Evolutionary conservation across 192 early-diverging fungal species (phyloP).

Genomic region (Chytriomyces hyalinus): DNA sequence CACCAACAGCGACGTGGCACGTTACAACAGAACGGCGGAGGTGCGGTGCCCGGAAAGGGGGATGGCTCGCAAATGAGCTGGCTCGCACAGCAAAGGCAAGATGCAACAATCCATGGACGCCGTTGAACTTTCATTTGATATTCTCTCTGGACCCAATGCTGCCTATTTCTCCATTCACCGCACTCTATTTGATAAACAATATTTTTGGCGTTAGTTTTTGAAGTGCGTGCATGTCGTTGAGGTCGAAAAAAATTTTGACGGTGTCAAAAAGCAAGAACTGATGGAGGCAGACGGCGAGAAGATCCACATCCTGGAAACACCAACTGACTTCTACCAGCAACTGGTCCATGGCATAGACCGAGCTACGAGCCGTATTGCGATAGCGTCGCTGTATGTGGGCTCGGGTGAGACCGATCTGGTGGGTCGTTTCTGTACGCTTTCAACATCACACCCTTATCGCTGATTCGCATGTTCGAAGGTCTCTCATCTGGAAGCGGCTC

Average conservation of each 20-base stretch:
- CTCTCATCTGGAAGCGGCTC: constrained; percentile 61
- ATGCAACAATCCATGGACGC: constrained; percentile 25
- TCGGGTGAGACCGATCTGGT: constrained; percentile 78
- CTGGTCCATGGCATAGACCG: constrained; percentile 66
- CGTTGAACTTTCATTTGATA: not conserved
- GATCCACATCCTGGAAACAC: constrained; percentile 57
- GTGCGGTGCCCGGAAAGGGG: constrained; percentile 9
- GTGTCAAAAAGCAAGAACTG: not conserved
- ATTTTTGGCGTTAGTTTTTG: too few species aligned
- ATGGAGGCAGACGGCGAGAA: constrained; percentile 18
- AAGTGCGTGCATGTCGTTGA: too few species aligned
- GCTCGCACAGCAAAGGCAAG: constrained; percentile 73
- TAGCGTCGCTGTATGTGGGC: constrained; percentile 92
- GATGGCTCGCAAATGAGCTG: constrained; percentile 62
- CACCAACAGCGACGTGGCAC: constrained; percentile 56
- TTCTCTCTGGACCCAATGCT: too few species aligned
- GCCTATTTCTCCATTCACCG: too few species aligned
- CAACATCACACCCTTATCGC: too few species aligned
- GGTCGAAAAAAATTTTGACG: constrained; percentile 6
- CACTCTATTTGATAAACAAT: too few species aligned
- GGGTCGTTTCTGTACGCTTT: constrained; percentile 18
- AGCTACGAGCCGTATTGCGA: constrained; percentile 75
- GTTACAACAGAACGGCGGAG: constrained; percentile 39
- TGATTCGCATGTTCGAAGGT: too few species aligned
- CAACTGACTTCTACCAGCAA: constrained; percentile 56